Conservation (phyloP, 2,329 filamentous ascomycete species). For the Xylariaceae sp. region DNA sequence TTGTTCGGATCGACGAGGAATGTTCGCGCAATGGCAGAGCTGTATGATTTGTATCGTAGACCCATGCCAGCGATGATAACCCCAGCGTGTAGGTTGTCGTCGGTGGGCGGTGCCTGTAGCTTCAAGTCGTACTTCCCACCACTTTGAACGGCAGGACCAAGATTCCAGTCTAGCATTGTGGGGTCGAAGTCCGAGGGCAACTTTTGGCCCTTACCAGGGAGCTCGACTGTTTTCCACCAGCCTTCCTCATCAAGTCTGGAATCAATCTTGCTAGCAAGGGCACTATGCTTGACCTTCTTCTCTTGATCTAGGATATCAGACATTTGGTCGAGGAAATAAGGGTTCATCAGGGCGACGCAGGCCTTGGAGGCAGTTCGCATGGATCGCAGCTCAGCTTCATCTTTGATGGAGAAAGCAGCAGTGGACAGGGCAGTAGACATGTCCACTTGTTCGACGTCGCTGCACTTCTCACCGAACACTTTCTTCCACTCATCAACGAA, state of each 20-base stretch:
- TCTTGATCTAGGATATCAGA: slow-evolving; percentile 92
- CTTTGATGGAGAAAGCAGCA: slow-evolving; percentile 85
- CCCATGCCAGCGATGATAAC: slow-evolving; percentile 92
- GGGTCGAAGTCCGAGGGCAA: slow-evolving; percentile 84
- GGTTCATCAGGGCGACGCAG: slow-evolving; percentile 89
- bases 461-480: slow-evolving; percentile 68
- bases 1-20: slow-evolving; percentile 98
- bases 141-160: slow-evolving; percentile 87
- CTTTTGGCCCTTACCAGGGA: slow-evolving; percentile 63
- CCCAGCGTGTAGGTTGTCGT: slow-evolving; percentile 79
- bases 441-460: slow-evolving; percentile 86
- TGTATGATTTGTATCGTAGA: slow-evolving; percentile 92
- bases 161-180: slow-evolving; percentile 87
- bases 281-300: slow-evolving; percentile 91
- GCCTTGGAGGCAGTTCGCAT: slow-evolving; percentile 94
- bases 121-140: slow-evolving; percentile 93
- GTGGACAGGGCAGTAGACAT: slow-evolving; percentile 76
- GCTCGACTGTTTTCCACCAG: slow-evolving; percentile 79
- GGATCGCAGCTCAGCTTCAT: slow-evolving; percentile 86
- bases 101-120: slow-evolving; percentile 72
- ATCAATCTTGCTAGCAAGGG: slow-evolving; percentile 80
- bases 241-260: slow-evolving; percentile 89
- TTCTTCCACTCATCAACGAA: slow-evolving; percentile 98
- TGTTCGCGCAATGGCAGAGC: slow-evolving; percentile 85
- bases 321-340: slow-evolving; percentile 98